Evolutionary conservation across 2,329 filamentous ascomycete species (phyloP), one percentile per base, ranked within the genome.

Genomic region (Aotearoamyces nothofagi): DNA sequence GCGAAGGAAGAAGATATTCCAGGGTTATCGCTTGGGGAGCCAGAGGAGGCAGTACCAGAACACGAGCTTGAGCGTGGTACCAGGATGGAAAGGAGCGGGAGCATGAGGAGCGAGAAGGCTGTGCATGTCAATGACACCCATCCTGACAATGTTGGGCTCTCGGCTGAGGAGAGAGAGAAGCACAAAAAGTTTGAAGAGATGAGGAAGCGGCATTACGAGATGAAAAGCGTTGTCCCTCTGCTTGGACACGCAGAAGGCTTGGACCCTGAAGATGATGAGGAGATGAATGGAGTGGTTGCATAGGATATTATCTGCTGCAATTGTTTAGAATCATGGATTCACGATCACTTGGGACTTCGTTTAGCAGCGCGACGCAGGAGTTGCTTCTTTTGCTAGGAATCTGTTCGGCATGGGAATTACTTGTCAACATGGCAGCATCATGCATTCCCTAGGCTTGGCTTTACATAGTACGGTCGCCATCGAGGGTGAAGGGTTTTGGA

Each of bases 171-270:
- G 51, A 63, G 63, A 37, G 83, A 90, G 60, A 94, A 96, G 63
- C 90, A 98, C 55, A 71, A 68, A 49, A 73, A 79, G 50, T 98
- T 98, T 52, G 86, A 94, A 58, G 66, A 81, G 57, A 66, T 83
- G 61, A 71, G 90, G 47, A 94, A 90, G 73, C 87, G 76, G 61
- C 90, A 98, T 56, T 98, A 98, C 56, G 90, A 98, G 64, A 98
- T 98, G 90, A 83, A 72, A 58, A 79, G 90, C 48, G 84, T 94
- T 33, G 92, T 90, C 46, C 70, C 76, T 46, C 57, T 96, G 30
- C 68, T 98, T 39, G 86, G 83, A 9, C 77, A 82, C 45, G 72
- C 77, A 3, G 75, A 79, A 46, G 60, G 69, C 3, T 44, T 78
- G 26, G 69, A 72, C 27, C 70, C 69, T n/a, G 63, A 58, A 23